Evolutionary conservation across 176 grass and related monocot species (phyloP).

Genomic region (Pontederia paniculata): DNA sequence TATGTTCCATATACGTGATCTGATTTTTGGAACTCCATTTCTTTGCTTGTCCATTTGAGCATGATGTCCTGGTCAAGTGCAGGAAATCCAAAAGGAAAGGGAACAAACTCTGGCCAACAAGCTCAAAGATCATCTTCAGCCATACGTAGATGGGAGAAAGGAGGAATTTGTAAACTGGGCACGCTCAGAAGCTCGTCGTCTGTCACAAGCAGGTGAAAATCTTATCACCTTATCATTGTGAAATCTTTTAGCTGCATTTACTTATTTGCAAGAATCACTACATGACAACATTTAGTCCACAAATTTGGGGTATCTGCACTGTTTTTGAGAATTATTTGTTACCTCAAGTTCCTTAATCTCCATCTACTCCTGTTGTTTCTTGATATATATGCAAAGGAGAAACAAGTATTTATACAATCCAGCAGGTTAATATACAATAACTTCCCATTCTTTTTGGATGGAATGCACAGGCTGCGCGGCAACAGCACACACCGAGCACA

Average conservation of each 20-base stretch:
- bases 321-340: no score
- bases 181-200: conserved; percentile 49
- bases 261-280: no score
- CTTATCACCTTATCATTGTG: neutral
- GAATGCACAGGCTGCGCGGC: no score
- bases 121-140: conserved; percentile 62
- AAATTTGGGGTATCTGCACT: no score
- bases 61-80: conserved; percentile 8
- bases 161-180: conserved; percentile 75
- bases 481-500: no score
- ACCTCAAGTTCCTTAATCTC: no score
- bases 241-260: neutral
- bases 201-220: conserved; percentile 63
- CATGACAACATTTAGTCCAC: no score
- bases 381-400: no score
- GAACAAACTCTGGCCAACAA: conserved; percentile 46
- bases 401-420: no score
- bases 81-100: conserved; percentile 71
- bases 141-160: conserved; percentile 46
- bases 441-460: no score
- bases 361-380: no score
- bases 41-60: neutral
- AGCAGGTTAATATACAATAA: no score
- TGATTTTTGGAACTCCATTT: neutral
- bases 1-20: neutral